Conservation (phyloP, 768 basidiomycete genomes). For the Tephrocybe sp. region DNA sequence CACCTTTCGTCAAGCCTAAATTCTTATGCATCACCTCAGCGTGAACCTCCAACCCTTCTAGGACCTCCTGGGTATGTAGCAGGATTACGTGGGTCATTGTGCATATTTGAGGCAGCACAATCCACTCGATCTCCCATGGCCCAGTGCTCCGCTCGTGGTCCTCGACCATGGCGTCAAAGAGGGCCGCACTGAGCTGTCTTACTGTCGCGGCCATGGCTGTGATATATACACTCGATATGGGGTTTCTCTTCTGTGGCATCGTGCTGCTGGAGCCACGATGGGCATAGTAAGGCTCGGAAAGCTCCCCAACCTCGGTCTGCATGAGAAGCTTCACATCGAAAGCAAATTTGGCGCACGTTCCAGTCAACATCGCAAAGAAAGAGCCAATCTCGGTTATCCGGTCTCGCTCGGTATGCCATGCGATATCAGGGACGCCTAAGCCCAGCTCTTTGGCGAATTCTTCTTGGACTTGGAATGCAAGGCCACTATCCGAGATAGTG, state of each 20-base stretch:
- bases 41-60: slow-evolving; percentile 41
- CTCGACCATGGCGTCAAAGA: slow-evolving; percentile 48
- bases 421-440: slow-evolving; percentile 29
- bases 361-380: slow-evolving; percentile 43
- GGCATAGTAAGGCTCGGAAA: slow-evolving; percentile 42
- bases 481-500: slow-evolving; percentile 37
- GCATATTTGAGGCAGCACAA: slow-evolving; percentile 43
- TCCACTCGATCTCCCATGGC: slow-evolving; percentile 54
- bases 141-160: slow-evolving; percentile 50
- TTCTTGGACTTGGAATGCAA: slow-evolving; percentile 33
- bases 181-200: slow-evolving; percentile 35
- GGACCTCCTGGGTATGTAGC: slow-evolving; percentile 33
- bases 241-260: slow-evolving; percentile 53
- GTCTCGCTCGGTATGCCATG: slow-evolving; percentile 45
- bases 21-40: slow-evolving; percentile 40
- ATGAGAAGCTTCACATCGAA: slow-evolving; percentile 44
- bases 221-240: slow-evolving; percentile 44
- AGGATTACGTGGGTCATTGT: slow-evolving; percentile 41
- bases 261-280: slow-evolving; percentile 48
- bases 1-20: slow-evolving; percentile 36
- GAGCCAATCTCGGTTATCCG: slow-evolving; percentile 42
- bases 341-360: slow-evolving; percentile 46
- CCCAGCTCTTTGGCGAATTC: slow-evolving; percentile 28
- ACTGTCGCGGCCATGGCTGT: slow-evolving; percentile 42
- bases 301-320: slow-evolving; percentile 47